phyloP scores from a whole-genome alignment of 352 stramenopile genomes.

The Globisporangium rhizosaccharum region DNA sequence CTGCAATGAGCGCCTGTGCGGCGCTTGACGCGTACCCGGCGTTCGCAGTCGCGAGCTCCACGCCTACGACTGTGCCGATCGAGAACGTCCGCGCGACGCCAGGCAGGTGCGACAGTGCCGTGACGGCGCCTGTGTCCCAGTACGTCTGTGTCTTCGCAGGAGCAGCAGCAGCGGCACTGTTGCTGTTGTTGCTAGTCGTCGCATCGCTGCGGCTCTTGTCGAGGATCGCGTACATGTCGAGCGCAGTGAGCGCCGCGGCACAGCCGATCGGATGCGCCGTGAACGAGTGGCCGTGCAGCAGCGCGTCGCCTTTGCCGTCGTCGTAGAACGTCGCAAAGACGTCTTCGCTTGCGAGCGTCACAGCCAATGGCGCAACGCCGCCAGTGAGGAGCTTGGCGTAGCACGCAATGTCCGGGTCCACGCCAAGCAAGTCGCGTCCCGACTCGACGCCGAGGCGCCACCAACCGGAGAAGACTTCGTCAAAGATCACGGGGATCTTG shows the following conservation, averaged over 20 bases:
- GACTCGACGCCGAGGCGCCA: conserved; percentile 87
- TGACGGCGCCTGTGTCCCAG: conserved; percentile 47
- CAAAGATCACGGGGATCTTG: conserved; percentile 89
- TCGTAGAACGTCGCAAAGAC: conserved; percentile 90
- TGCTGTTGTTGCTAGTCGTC: too few species aligned
- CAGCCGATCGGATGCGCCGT: conserved; percentile 89
- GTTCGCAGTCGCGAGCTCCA: conserved; percentile 58
- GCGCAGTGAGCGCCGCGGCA: conserved; percentile 78
- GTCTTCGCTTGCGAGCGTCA: conserved; percentile 83
- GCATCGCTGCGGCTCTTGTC: conserved; percentile 13
- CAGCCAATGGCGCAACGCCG: conserved; percentile 81
- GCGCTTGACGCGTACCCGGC: conserved; percentile 66
- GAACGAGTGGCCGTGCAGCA: conserved; percentile 92
- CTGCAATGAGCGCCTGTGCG: conserved; percentile 52
- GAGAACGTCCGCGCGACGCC: conserved; percentile 63
- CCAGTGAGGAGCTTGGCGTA: conserved; percentile 92
- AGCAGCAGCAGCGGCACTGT: not conserved
- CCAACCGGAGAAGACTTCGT: conserved; percentile 91
- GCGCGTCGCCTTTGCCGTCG: conserved; percentile 77
- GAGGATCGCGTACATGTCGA: conserved; percentile 85
- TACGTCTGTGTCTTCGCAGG: conserved; percentile 27
- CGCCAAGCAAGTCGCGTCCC: conserved; percentile 73
- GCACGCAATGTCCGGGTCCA: conserved; percentile 87
- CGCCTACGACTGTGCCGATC: conserved; percentile 72
- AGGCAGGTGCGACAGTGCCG: conserved; percentile 39